A percentile compares a stretch with the other conserved stretches of the same genome.
Evolutionary conservation across 1,139 yeast genomes (phyloP).

Genomic region (Hansenula sp.): DNA sequence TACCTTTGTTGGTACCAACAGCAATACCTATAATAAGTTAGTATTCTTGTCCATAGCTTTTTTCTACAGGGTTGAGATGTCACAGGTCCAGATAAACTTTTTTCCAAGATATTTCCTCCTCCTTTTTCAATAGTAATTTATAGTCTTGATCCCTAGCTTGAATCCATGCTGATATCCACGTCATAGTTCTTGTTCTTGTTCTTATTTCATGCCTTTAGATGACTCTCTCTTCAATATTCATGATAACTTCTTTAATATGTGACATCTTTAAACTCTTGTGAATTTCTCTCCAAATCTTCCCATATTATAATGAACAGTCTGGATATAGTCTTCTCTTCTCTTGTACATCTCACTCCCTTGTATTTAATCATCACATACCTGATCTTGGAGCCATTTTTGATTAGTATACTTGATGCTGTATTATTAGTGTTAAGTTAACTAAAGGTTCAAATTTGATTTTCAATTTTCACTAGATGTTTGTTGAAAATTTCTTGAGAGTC

Average conservation of each 20-base stretch:
- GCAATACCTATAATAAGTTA: slow-evolving; percentile 72
- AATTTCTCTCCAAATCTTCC: not conserved
- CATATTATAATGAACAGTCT: not conserved
- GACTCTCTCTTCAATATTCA: too few relatives aligned
- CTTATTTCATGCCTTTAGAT: too few relatives aligned
- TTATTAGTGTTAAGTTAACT: not conserved
- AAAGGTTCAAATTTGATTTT: slow-evolving; percentile 6
- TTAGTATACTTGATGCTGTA: slow-evolving; percentile 12
- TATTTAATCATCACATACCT: slow-evolving; percentile 28
- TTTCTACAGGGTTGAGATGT: too few relatives aligned
- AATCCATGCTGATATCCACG: too few relatives aligned
- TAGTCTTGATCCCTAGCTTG: too few relatives aligned
- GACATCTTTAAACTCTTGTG: not conserved
- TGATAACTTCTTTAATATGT: too few relatives aligned
- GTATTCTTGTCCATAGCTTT: slow-evolving; percentile 19
- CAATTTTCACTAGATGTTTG: slow-evolving; percentile 3
- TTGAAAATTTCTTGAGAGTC: slow-evolving; percentile 1
- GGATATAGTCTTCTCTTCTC: not conserved
- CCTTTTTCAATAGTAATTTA: too few relatives aligned
- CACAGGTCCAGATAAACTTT: too few relatives aligned
- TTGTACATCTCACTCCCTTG: not conserved
- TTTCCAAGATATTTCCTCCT: too few relatives aligned
- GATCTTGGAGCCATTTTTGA: slow-evolving; percentile 39
- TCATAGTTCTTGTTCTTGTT: too few relatives aligned
- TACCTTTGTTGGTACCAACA: slow-evolving; percentile 99